Percentiles rank a stretch among this genome's conserved stretches.
These are phyloP conservation scores for Teunomyces kruisii DNA, from an alignment of 805 yeast genomes.

Conservation along the genomic window DNA sequence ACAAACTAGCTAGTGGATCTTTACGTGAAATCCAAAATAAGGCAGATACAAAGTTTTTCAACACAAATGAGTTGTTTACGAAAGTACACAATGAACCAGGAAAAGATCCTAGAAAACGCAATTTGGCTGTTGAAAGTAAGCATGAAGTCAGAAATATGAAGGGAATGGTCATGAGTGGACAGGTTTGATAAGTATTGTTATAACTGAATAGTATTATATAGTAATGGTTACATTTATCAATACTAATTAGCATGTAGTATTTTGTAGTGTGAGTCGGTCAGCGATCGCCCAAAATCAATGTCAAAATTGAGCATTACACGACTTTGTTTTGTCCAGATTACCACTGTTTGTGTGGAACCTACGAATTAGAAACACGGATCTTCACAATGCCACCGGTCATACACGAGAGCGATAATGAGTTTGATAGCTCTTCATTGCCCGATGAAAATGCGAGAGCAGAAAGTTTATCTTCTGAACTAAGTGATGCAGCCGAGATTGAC, in stretches of 20 bases:
- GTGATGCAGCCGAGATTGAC: constrained; percentile 14
- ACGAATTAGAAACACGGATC: not conserved
- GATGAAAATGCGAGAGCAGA: not conserved
- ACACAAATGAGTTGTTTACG: constrained; percentile 29
- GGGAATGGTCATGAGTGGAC: constrained; percentile 46
- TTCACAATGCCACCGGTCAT: not conserved
- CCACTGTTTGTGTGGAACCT: not conserved
- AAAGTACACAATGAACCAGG: constrained; percentile 9
- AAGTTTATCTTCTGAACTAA: constrained; percentile 11
- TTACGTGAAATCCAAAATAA: constrained; percentile 37
- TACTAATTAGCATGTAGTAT: too few relatives aligned
- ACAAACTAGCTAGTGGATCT: constrained; percentile 23
- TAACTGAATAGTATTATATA: not conserved
- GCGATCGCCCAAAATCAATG: not conserved
- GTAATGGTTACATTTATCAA: too few relatives aligned
- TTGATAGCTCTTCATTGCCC: not conserved
- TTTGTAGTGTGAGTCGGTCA: too few relatives aligned
- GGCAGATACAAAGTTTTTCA: constrained; percentile 35
- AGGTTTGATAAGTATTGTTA: constrained; percentile 15
- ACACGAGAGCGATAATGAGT: not conserved
- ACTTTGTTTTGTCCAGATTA: not conserved
- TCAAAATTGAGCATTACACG: not conserved
- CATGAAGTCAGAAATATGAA: constrained; percentile 41
- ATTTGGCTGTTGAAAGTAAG: constrained; percentile 34
- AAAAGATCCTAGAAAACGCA: constrained; percentile 18